A percentile compares a stretch with the other conserved stretches of the same genome.
These are phyloP conservation scores for Cytospora piceicola DNA, from an alignment of 2,329 filamentous ascomycete genomes.

Conservation along the genomic window DNA sequence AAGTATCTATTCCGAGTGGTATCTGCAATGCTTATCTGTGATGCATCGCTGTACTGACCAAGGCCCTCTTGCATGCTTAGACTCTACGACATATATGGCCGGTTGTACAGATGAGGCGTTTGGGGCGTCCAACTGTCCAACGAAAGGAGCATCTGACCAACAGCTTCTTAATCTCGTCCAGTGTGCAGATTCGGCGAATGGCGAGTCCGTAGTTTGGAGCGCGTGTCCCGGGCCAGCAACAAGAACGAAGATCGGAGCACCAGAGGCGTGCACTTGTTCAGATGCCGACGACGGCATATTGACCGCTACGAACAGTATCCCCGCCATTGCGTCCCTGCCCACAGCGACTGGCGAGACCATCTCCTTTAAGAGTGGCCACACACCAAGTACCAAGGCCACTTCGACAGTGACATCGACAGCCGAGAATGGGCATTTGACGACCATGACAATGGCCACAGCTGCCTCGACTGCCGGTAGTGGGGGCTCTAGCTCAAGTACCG, in stretches of 20 bases:
- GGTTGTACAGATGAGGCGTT: slow-evolving; percentile 18
- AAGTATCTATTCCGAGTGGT: not conserved
- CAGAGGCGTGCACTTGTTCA: slow-evolving; percentile 13
- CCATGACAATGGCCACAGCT: not conserved
- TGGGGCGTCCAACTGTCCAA: slow-evolving; percentile 8
- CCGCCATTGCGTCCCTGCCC: slow-evolving; percentile 9
- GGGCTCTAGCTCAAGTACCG: not conserved
- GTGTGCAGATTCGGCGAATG: slow-evolving; percentile 7
- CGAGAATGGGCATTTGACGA: slow-evolving; percentile 1
- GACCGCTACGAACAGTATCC: not conserved
- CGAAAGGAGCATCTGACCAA: not conserved
- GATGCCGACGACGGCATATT: slow-evolving; percentile 5
- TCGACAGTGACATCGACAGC: slow-evolving; percentile 11
- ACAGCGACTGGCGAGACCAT: slow-evolving; percentile 4
- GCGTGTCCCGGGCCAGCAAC: not conserved
- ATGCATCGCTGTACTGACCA: not conserved
- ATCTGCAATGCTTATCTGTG: not conserved
- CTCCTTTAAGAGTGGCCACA: slow-evolving; percentile 11
- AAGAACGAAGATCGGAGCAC: slow-evolving; percentile 11
- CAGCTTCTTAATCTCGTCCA: slow-evolving; percentile 21
- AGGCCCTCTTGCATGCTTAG: not conserved
- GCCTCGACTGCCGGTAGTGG: not conserved
- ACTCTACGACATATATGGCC: slow-evolving; percentile 2
- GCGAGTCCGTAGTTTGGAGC: slow-evolving; percentile 11
- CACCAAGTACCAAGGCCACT: not conserved